These are phyloP conservation scores for Microcera coccophila DNA, from an alignment of 2,329 filamentous ascomycete genomes.

Conservation along the genomic window DNA sequence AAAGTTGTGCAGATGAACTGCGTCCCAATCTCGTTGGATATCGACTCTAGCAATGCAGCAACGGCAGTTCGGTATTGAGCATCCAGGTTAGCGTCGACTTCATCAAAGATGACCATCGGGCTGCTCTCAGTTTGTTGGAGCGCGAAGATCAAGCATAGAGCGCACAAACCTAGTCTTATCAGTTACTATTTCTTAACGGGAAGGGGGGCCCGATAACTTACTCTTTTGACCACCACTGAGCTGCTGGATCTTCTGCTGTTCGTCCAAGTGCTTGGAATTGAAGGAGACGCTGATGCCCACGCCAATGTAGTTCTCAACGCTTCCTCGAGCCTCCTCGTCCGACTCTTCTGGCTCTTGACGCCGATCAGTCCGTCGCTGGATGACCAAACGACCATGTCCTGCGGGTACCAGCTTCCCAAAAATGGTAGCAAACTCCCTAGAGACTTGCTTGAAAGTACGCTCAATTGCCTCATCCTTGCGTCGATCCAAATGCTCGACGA, in stretches of 20 bases:
- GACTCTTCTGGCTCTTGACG: conserved; percentile 58
- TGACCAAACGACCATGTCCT: conserved; percentile 84
- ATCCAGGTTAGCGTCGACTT: conserved; percentile 97
- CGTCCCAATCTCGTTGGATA: conserved; percentile 62
- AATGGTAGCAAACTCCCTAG: conserved; percentile 84
- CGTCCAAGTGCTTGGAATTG: conserved; percentile 92
- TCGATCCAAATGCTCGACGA: conserved; percentile 88
- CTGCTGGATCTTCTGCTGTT: conserved; percentile 97
- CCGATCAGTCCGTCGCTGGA: conserved; percentile 83
- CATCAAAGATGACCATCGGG: conserved; percentile 98
- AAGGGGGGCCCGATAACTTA: conserved; percentile 52
- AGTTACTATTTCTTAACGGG: background rate
- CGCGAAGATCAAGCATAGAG: conserved; percentile 97
- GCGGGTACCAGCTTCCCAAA: conserved; percentile 95
- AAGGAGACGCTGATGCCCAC: conserved; percentile 97
- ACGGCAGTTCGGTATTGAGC: conserved; percentile 97
- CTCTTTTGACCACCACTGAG: conserved; percentile 97
- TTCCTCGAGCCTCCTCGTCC: conserved; percentile 63
- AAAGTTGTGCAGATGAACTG: conserved; percentile 99
- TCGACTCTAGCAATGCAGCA: conserved; percentile 78
- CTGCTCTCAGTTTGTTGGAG: conserved; percentile 96
- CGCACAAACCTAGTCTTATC: conserved; percentile 68
- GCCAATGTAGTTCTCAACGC: conserved; percentile 91
- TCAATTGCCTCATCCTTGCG: conserved; percentile 98
- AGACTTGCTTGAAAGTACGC: conserved; percentile 97